Evolutionary conservation across 169 alveolate genomes (phyloP).

Genomic region (Plasmodium chabaudi): DNA sequence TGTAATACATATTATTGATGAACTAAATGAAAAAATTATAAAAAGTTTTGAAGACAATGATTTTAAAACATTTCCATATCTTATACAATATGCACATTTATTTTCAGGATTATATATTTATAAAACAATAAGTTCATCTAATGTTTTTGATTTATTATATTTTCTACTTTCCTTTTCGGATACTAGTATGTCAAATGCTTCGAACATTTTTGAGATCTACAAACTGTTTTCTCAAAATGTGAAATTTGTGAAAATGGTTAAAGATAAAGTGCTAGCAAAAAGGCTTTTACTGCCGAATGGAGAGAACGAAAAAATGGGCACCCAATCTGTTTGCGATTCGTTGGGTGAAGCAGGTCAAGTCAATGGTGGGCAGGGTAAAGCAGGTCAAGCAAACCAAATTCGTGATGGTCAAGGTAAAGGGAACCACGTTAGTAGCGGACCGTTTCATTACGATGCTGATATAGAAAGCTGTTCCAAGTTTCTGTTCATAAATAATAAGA

Average conservation of each 20-base stretch:
- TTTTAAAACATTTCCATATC: slow-evolving; percentile 9
- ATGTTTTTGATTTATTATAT: slow-evolving; percentile 52
- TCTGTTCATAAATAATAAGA: slow-evolving; percentile 26
- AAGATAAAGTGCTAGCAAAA: neutral
- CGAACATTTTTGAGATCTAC: slow-evolving; percentile 21
- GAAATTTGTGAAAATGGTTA: neutral
- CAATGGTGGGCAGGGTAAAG: neutral
- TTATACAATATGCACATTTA: slow-evolving; percentile 50
- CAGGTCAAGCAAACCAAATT: no score
- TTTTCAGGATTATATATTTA: slow-evolving; percentile 43
- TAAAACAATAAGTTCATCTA: slow-evolving; percentile 25
- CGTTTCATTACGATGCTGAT: slow-evolving; percentile 10
- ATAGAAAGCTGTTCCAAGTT: slow-evolving; percentile 4
- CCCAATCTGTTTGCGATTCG: neutral
- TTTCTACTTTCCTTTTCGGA: slow-evolving; percentile 49
- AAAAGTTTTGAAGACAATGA: slow-evolving; percentile 28
- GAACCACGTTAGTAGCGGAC: no score
- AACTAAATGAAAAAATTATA: slow-evolving; percentile 50
- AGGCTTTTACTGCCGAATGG: neutral
- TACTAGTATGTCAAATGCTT: slow-evolving; percentile 17
- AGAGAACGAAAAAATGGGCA: neutral
- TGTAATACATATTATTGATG: slow-evolving; percentile 68
- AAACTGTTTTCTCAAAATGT: slow-evolving; percentile 17
- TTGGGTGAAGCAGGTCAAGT: neutral
- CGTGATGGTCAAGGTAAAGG: no score